Evolutionary conservation across 1,284 basidiomycete species (phyloP).

Genomic region (Athelia sp.): DNA sequence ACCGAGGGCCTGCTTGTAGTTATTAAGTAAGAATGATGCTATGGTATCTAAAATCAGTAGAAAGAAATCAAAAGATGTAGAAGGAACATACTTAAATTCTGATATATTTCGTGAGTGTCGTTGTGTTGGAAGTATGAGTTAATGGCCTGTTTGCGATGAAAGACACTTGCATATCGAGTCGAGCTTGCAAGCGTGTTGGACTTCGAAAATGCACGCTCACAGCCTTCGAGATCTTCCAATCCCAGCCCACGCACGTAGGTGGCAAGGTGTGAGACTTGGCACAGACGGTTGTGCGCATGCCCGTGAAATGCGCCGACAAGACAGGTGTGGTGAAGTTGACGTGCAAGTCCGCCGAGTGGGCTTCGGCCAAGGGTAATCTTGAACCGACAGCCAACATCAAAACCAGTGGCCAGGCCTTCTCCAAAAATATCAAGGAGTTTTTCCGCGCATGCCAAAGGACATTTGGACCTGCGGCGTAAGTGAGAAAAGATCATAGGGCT

Average conservation of each 20-base stretch:
- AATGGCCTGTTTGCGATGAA: conserved; percentile 15
- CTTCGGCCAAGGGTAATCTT: conserved; percentile 8
- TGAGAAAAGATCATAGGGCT: background rate
- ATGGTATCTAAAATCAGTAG: background rate
- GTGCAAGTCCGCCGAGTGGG: conserved; percentile 7
- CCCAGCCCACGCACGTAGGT: conserved; percentile 9
- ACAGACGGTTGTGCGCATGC: conserved; percentile 9
- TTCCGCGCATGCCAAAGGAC: conserved; percentile 5
- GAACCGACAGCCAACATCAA: conserved; percentile 13
- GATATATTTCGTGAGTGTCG: conserved; percentile 15
- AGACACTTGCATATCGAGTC: conserved; percentile 6
- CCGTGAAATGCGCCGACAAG: conserved; percentile 9
- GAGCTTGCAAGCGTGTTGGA: conserved; percentile 11
- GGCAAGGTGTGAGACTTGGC: conserved; percentile 6
- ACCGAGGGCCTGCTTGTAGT: conserved; percentile 22
- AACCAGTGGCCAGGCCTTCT: conserved; percentile 1
- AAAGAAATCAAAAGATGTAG: background rate
- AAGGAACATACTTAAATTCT: conserved; percentile 7
- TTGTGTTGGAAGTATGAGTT: conserved; percentile 9
- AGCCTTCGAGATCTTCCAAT: conserved; percentile 10
- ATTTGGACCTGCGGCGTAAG: conserved; percentile 4
- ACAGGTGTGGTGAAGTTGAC: conserved; percentile 1
- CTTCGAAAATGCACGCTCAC: conserved; percentile 11
- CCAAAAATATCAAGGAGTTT: conserved; percentile 4
- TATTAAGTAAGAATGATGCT: conserved; percentile 19